A percentile compares a stretch with the other conserved stretches of the same genome.
phyloP scores from a whole-genome alignment of 2,329 filamentous ascomycete species.

The Coniochaeta prunicola region DNA sequence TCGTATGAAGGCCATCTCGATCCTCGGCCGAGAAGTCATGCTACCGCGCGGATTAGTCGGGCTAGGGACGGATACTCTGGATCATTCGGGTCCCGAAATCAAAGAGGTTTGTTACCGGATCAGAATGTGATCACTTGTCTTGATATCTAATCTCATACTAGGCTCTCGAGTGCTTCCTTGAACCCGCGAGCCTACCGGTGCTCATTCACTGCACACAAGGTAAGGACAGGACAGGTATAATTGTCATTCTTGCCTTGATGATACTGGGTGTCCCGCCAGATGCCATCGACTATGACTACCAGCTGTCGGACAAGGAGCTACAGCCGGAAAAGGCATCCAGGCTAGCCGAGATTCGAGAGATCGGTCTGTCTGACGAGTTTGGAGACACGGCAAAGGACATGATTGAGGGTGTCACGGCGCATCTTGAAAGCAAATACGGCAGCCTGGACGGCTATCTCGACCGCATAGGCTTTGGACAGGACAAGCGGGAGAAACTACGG shows the following conservation, averaged over 20 bases:
- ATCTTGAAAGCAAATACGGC: constrained; percentile 57
- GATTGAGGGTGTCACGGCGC: constrained; percentile 48
- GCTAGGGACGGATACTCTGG: constrained; percentile 61
- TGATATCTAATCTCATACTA: background rate
- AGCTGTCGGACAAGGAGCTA: constrained; percentile 54
- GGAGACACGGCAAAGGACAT: constrained; percentile 58
- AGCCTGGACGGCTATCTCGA: constrained; percentile 60
- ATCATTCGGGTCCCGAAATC: constrained; percentile 58
- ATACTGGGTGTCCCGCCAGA: constrained; percentile 48
- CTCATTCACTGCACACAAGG: constrained; percentile 83
- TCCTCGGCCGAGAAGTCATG: constrained; percentile 67
- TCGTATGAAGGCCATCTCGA: constrained; percentile 59
- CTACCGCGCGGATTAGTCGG: constrained; percentile 63
- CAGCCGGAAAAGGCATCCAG: constrained; percentile 54
- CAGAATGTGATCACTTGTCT: background rate
- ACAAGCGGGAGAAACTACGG: constrained; percentile 32
- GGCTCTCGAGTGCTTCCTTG: constrained; percentile 11
- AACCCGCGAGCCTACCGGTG: constrained; percentile 43
- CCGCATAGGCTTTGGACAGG: constrained; percentile 48
- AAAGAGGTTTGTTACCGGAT: constrained; percentile 25
- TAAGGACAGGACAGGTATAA: constrained; percentile 75
- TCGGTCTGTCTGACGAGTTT: constrained; percentile 71
- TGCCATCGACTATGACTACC: constrained; percentile 66
- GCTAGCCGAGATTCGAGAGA: constrained; percentile 58
- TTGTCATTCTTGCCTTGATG: constrained; percentile 61